Conservation (phyloP, 345 rosid genomes). For the Eucalyptus albens region DNA sequence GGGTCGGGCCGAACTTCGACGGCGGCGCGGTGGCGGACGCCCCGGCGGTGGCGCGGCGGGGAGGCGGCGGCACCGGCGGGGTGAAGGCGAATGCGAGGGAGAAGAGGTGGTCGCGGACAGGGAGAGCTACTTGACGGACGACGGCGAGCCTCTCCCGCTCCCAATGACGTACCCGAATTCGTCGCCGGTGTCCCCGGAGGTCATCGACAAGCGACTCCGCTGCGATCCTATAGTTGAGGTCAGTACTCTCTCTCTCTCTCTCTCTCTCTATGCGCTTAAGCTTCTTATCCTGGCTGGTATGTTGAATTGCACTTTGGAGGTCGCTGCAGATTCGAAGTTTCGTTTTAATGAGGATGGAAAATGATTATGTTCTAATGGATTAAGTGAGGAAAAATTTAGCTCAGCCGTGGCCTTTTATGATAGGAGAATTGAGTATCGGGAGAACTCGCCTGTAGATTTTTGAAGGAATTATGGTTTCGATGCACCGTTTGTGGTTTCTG, state of each 20-base stretch:
- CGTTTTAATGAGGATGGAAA: background rate
- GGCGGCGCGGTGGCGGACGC: conserved; percentile 10
- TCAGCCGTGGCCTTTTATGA: background rate
- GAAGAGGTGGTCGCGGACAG: conserved; percentile 68
- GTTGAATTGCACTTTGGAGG: background rate
- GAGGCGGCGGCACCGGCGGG: conserved; percentile 5
- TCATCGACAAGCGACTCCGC: conserved; percentile 54
- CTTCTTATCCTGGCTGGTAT: background rate
- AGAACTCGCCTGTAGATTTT: background rate
- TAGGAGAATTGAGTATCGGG: background rate
- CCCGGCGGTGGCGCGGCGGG: conserved; percentile 1
- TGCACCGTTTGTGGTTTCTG: background rate
- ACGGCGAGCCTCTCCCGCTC: conserved; percentile 76
- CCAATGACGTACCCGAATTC: conserved; percentile 89
- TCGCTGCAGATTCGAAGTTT: background rate
- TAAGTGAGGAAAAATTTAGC: background rate
- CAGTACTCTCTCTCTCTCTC: background rate
- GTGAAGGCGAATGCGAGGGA: conserved; percentile 49
- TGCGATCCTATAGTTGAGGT: conserved; percentile 78
- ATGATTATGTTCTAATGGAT: background rate
- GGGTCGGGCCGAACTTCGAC: conserved; percentile 25
- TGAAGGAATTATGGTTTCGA: background rate
- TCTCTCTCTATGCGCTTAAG: background rate
- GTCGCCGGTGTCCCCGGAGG: conserved; percentile 66
- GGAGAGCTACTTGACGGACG: conserved; percentile 65